A percentile compares a stretch with the other conserved stretches of the same genome.
Conservation (phyloP, 75 land plant genomes). For the Isoetes taiwanensis region DNA sequence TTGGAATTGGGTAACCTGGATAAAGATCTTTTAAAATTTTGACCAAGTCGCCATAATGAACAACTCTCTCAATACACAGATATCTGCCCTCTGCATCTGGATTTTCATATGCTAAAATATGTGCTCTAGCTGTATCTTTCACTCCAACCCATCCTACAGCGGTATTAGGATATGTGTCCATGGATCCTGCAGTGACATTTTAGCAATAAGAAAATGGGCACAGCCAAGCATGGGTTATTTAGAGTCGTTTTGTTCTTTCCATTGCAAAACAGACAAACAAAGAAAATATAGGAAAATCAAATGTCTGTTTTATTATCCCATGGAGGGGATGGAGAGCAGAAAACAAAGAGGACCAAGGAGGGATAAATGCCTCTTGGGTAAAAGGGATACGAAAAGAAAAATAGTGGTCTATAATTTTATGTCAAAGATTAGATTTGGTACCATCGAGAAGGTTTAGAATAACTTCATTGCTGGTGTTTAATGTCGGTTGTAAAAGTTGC, state of each 20-base stretch:
- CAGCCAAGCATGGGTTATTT: not conserved
- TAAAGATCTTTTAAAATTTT: slow-evolving; percentile 10
- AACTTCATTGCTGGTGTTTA: slow-evolving; percentile 73
- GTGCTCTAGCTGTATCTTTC: slow-evolving; percentile 65
- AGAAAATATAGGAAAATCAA: too few relatives aligned
- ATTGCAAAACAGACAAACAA: too few relatives aligned
- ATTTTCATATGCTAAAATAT: slow-evolving; percentile 58
- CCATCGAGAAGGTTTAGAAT: slow-evolving; percentile 53
- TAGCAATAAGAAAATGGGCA: not conserved
- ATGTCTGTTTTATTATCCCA: too few relatives aligned
- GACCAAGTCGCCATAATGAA: slow-evolving; percentile 13
- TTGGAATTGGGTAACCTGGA: slow-evolving; percentile 15
- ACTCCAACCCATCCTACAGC: slow-evolving; percentile 59
- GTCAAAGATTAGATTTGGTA: slow-evolving; percentile 14
- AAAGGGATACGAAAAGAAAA: too few relatives aligned
- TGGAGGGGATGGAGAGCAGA: too few relatives aligned
- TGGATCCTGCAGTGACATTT: slow-evolving; percentile 24
- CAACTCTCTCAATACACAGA: slow-evolving; percentile 11
- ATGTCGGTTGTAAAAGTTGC: slow-evolving; percentile 65
- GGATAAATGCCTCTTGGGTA: too few relatives aligned
- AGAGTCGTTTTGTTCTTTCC: too few relatives aligned
- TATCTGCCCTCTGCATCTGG: slow-evolving; percentile 9
- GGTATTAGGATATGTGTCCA: slow-evolving; percentile 39
- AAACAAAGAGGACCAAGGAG: too few relatives aligned
- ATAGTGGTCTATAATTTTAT: too few relatives aligned